Base-by-base conservation (phyloP, 2,329 filamentous ascomycete species). In the Apiospora aurea region DNA sequence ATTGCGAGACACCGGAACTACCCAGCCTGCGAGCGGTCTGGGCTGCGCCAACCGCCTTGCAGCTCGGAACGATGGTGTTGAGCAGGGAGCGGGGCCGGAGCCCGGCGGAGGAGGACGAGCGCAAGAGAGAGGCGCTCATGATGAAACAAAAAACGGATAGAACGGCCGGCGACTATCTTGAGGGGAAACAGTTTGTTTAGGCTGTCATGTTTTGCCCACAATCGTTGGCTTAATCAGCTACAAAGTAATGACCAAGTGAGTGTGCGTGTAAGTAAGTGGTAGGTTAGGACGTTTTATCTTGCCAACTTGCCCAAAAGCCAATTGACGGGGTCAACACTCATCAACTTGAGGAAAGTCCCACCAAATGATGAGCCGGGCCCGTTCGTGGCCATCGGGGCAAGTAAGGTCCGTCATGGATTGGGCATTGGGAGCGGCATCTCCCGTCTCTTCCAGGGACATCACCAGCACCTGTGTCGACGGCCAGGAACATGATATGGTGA, bases 381-480 rank as follows among this genome's bases (percentile, higher is more conserved):
- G 44, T 53, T 51, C 26, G 29, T 68, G 47, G n/a, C 47, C 67
- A 69, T 69, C 68, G 68, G 68, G 41, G 68, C 68, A 41, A 57
- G 68, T 57, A 57, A 57, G 38, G 46, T 69, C 68, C 68, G 68
- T 69, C 26, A 43, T 43, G 29, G 68, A 69, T 41, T 18, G 46
- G 57, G 57, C 57, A 41, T 41, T 38, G n/a, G 13, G 18, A 41
- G 29, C 57, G 57, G 57, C 34, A 64, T 41, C 57, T 61, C 53
- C 34, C 57, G 29, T 41, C 8, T n/a, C 57, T 64, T n/a, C 34
- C 26, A 61, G 38, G 26, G 29, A 38, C 29, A 13, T n/a, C 10
- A 61, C 38, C 18, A 14, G 21, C 53, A 21, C 29, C 21, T 10
- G 26, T 34, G 5, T 34, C 2, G 16, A 61, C 29, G 29, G 10